Percentiles rank a stretch among this genome's conserved stretches.
These are phyloP conservation scores for Nicotiana obtusifolia DNA, from an alignment of 257 asterid genomes.

Conservation along the genomic window DNA sequence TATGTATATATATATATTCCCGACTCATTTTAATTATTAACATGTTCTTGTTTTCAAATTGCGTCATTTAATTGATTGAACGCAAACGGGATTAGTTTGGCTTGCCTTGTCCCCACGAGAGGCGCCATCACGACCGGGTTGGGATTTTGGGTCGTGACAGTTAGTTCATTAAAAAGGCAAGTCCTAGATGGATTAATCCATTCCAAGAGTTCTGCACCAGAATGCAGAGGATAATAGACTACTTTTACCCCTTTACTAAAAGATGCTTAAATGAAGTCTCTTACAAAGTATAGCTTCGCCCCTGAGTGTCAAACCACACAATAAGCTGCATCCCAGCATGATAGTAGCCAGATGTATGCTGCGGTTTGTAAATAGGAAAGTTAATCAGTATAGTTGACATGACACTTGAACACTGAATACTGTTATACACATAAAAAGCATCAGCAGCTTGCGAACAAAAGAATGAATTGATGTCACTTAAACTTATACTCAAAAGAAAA, in stretches of 20 bases:
- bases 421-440: neutral
- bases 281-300: too few relatives aligned
- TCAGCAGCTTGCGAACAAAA: neutral
- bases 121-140: too few relatives aligned
- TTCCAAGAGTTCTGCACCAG: neutral
- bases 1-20: too few relatives aligned
- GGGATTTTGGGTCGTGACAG: too few relatives aligned
- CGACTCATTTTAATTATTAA: too few relatives aligned
- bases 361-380: neutral
- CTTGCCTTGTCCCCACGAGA: too few relatives aligned
- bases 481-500: neutral
- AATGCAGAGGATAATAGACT: neutral
- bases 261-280: neutral
- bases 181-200: neutral
- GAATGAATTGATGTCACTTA: neutral
- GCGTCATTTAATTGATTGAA: too few relatives aligned
- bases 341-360: neutral
- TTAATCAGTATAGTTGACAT: neutral
- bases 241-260: neutral
- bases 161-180: neutral
- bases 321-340: neutral
- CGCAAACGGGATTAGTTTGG: too few relatives aligned
- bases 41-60: too few relatives aligned
- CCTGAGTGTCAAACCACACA: too few relatives aligned
- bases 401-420: neutral